A percentile compares a stretch with the other conserved stretches of the same genome.
Conservation (phyloP, 2,329 filamentous ascomycete species). For the Alternaria solani region DNA sequence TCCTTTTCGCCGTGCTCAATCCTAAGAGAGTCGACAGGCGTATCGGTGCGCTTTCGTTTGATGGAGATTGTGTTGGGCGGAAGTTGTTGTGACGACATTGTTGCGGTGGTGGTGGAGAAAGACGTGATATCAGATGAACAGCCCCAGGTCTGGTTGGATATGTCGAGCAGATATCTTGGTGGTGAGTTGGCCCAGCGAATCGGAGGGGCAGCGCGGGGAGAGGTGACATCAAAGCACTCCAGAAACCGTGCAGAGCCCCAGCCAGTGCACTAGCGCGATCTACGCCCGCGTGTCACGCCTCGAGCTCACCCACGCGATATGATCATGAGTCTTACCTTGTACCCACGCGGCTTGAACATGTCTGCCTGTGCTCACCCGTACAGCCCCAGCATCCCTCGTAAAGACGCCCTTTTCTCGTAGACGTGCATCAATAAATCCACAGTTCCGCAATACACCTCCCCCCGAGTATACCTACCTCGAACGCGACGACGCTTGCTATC, state of each 20-base stretch:
- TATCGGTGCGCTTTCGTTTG: slow-evolving; percentile 65
- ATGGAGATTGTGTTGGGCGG: slow-evolving; percentile 50
- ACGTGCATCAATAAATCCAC: slow-evolving; percentile 4
- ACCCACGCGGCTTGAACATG: slow-evolving; percentile 27
- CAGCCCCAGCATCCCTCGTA: slow-evolving; percentile 6
- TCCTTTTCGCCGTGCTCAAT: slow-evolving; percentile 28
- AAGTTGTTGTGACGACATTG: slow-evolving; percentile 6
- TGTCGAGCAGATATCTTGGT: not conserved
- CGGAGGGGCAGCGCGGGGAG: slow-evolving; percentile 24
- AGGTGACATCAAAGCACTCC: slow-evolving; percentile 18
- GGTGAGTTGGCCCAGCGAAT: slow-evolving; percentile 11
- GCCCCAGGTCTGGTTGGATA: not conserved
- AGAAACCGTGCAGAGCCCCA: slow-evolving; percentile 16
- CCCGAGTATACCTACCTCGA: slow-evolving; percentile 11
- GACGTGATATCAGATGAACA: not conserved
- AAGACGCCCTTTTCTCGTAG: slow-evolving; percentile 20
- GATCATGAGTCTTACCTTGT: slow-evolving; percentile 24
- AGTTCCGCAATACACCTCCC: slow-evolving; percentile 4
- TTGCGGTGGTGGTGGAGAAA: not conserved
- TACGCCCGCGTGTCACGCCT: slow-evolving; percentile 5
- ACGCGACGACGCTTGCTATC: slow-evolving; percentile 9
- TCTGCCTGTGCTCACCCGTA: slow-evolving; percentile 20
- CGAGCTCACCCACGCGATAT: slow-evolving; percentile 26
- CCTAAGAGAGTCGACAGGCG: slow-evolving; percentile 62
- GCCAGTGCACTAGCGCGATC: slow-evolving; percentile 9